Base-by-base conservation (phyloP, 2,329 filamentous ascomycete genomes). In the Arthrobotrys musiformis region DNA sequence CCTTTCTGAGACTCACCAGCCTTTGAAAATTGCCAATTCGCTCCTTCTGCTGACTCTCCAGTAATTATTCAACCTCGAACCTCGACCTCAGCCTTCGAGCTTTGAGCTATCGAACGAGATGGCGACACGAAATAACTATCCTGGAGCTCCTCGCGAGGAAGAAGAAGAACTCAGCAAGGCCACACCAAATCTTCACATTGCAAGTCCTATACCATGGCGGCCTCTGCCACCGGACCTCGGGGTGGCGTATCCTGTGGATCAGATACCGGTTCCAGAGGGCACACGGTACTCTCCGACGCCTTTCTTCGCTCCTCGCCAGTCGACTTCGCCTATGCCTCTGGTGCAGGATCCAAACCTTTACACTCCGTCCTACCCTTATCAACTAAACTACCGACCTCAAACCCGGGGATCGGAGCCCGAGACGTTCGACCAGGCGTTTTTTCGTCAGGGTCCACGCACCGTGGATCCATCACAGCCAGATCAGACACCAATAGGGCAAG, bases 201-300 rank as follows among this genome's bases (percentile, higher is more conserved):
- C 54, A 9, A 75, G 54, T 17, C 70, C 70, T 26, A 44, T 50
- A 33, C 72, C 63, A 17, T 56, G 58, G 37, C 28, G 60, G 28
- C 58, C 46, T 0, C 8, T 58, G 6, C 62, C 64, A 22, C 13
- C 48, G n/a, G 64, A 76, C 9, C 19, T 44, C 8, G 64, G 50
- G 15, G 2, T 70, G 7, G 24, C 24, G 15, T 70, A 64, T 52
- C 72, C 48, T n/a, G 22, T 24, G 6, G 19, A 35, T 13, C 19
- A 54, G 9, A 28, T 70, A 40, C 48, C 64, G 2, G 30, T 61
- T 48, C 46, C 64, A 1, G 30, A 66, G 9, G 26, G 44, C 4
- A 37, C 52, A 40, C 63, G 58, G 44, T 69, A 76, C 33, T 76
- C 72, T 15, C 72, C 72, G 30, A 61, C 72, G 30, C 72, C 72